Evolutionary conservation across 495 filamentous ascomycete species (phyloP).

Genomic region (Aspergillus sparsus): DNA sequence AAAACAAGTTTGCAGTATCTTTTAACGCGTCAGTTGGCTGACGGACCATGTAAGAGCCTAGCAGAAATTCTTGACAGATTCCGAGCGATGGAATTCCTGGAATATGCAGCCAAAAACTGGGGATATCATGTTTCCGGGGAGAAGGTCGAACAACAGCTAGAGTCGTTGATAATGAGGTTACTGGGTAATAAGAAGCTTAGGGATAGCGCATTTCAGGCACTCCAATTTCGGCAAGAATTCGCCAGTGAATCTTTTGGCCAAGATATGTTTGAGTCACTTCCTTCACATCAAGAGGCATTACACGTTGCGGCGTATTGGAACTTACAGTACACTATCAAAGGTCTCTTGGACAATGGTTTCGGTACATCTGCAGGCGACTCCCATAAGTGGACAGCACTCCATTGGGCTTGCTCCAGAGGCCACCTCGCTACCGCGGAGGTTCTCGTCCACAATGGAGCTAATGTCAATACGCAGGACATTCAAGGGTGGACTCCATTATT

Average conservation of each 20-base stretch:
- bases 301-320: slow-evolving; percentile 19
- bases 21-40: neutral
- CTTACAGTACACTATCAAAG: neutral
- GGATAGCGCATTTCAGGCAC: slow-evolving; percentile 7
- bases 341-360: neutral
- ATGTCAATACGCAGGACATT: slow-evolving; percentile 31
- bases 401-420: slow-evolving; percentile 29
- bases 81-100: neutral
- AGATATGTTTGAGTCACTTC: slow-evolving; percentile 1
- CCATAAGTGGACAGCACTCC: slow-evolving; percentile 29
- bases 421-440: slow-evolving; percentile 26
- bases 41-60: neutral
- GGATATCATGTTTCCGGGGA: neutral
- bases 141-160: neutral
- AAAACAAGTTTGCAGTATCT: slow-evolving; percentile 5
- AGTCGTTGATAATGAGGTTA: neutral
- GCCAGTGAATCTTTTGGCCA: neutral
- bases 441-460: slow-evolving; percentile 33
- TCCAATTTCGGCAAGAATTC: slow-evolving; percentile 6
- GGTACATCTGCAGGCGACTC: slow-evolving; percentile 1
- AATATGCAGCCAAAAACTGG: slow-evolving; percentile 11
- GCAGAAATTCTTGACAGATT: neutral
- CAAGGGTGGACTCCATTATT: slow-evolving; percentile 30
- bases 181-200: neutral
- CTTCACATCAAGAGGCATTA: slow-evolving; percentile 4